Percentiles rank a stretch among this genome's conserved stretches.
phyloP scores from a whole-genome alignment of 345 rosid species.

The Citrus hindsii region DNA sequence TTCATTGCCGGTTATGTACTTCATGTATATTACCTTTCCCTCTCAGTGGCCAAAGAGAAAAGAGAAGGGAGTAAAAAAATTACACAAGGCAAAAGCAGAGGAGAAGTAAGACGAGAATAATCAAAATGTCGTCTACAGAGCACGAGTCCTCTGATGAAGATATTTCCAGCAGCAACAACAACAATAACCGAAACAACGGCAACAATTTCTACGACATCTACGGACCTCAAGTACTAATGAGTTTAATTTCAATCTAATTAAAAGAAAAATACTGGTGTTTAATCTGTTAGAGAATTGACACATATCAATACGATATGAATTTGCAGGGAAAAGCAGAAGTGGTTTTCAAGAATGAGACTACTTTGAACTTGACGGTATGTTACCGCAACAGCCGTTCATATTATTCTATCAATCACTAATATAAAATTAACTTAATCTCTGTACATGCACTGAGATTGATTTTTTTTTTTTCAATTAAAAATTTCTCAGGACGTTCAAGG shows the following conservation, averaged over 20 bases:
- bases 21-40: not conserved
- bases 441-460: not conserved
- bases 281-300: not conserved
- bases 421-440: not conserved
- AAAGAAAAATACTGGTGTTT: not conserved
- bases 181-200: not conserved
- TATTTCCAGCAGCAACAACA: constrained; percentile 4
- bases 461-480: not conserved
- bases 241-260: not conserved
- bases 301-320: not conserved
- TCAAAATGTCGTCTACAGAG: constrained; percentile 39
- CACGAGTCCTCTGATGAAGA: constrained; percentile 26
- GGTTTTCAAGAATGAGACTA: constrained; percentile 50
- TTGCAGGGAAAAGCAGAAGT: constrained; percentile 83
- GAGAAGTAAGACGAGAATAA: not conserved
- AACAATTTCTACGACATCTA: constrained; percentile 57
- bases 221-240: constrained; percentile 58
- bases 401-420: not conserved
- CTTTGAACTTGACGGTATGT: constrained; percentile 70
- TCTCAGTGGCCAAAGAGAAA: not conserved
- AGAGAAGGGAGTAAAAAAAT: too few species aligned
- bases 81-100: not conserved
- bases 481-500: constrained; percentile 79
- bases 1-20: not conserved
- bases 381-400: not conserved